phyloP scores from a whole-genome alignment of 805 yeast genomes.

The Brettanomyces sp. region DNA sequence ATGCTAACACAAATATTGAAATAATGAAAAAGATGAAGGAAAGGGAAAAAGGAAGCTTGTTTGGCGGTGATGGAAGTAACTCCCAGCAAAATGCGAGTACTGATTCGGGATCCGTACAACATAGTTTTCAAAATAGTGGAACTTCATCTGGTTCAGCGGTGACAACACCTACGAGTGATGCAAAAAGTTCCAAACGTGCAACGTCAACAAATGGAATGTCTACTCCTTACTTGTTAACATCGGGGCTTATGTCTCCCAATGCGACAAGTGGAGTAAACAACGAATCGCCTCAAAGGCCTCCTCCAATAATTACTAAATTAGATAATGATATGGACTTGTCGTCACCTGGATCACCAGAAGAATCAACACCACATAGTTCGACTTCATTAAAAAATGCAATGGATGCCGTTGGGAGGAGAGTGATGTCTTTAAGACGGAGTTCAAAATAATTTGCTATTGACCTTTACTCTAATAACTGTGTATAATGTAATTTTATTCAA shows the following conservation, averaged over 20 bases:
- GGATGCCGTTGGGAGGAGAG: slow-evolving; percentile 11
- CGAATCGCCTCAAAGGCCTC: slow-evolving; percentile 8
- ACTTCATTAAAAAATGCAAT: slow-evolving; percentile 9
- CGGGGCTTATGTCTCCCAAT: slow-evolving; percentile 47
- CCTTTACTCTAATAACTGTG: too few species aligned
- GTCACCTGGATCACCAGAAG: slow-evolving; percentile 5
- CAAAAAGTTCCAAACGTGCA: slow-evolving; percentile 15
- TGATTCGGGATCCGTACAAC: slow-evolving; percentile 20
- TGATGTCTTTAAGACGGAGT: slow-evolving; percentile 14
- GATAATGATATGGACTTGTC: slow-evolving; percentile 8
- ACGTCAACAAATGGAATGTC: slow-evolving; percentile 39
- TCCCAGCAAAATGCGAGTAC: neutral
- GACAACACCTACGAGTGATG: slow-evolving; percentile 21
- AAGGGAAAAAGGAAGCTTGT: neutral
- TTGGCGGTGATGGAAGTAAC: neutral
- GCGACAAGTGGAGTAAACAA: slow-evolving; percentile 9
- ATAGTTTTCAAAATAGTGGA: slow-evolving; percentile 11
- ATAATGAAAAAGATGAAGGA: slow-evolving; percentile 32
- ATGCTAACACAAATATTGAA: slow-evolving; percentile 45
- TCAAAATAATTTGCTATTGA: too few species aligned
- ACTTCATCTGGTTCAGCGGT: slow-evolving; percentile 6
- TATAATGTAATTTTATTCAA: too few species aligned
- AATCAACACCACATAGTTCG: neutral
- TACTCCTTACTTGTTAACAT: slow-evolving; percentile 60
- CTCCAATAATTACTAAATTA: slow-evolving; percentile 23